Evolutionary conservation across 192 early-diverging fungal species (phyloP), one percentile per base, ranked within the genome.

Genomic region (Backusella macrospora): DNA sequence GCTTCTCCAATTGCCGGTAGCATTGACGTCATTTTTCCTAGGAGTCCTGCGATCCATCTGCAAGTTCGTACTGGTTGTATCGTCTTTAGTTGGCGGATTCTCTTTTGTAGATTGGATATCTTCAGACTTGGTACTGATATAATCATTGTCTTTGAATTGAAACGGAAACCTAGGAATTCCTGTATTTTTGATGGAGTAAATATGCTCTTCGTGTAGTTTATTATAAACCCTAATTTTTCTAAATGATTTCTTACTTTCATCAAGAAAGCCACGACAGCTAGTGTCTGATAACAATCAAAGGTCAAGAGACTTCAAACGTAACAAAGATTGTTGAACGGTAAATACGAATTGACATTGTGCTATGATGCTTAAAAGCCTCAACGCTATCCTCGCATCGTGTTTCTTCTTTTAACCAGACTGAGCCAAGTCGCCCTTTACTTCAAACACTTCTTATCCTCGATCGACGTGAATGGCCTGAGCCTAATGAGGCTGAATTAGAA

Each of bases 361-460:
- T n/a, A n/a, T n/a, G n/a, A n/a, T n/a, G n/a, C 1, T 0, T n/a
- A 65, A 65, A 16, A 0, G 6, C 5, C n/a, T 39, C 5, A 40
- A 8, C 18, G 2, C 16, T 3, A n/a, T n/a, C 1, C 9, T 38
- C 13, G 18, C 26, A 16, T 9, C 5, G 2, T n/a, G 0, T 64
- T 38, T 64, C 23, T 64, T 42, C 5, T 45, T 67, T 39, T 0
- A 6, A 4, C 15, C 46, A 69, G 67, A 69, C 44, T 9, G 70
- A 71, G 26, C 7, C 47, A 26, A 71, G 34, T 23, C 43, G 38
- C 29, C 52, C 70, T 4, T 71, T 71, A 44, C 47, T 76, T 16
- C 74, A 76, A 18, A 62, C 68, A 10, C 76, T 71, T 13, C 65
- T 77, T 14, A 77, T 77, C 14, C n/a, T 77, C 1, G 76, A 77